Base-by-base conservation (phyloP, 1,139 yeast genomes). In the Lodderomyces parapsilosis region DNA sequence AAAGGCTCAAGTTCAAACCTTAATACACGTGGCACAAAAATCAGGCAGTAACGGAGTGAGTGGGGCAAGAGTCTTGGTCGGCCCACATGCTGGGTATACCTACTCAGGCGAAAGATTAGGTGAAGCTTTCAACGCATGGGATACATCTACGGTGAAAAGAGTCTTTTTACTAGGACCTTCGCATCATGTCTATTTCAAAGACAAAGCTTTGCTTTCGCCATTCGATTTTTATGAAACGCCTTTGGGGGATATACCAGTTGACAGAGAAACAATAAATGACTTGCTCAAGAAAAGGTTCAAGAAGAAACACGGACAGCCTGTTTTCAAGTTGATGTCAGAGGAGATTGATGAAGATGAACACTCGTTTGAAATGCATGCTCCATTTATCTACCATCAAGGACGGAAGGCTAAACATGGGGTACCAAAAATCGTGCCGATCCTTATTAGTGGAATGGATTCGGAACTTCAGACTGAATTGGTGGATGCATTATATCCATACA, bases 361-460 rank as follows among this genome's bases (percentile, higher is more conserved):
- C 60, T 85, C 95, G 40, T 80, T 93, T 58, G 99, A 94, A 58
- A 86, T 94, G 96, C 99, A 93, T 62, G 78, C 86, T 57, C 96
- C 98, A 0, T 84, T 80, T 50, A 66, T 89, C 6, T 73, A 80
- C 53, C 38, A 56, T 31, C 36, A 40, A 8, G 46, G 42, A 24
- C 32, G 31, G n/a, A 52, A 56, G 7, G 53, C 66, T 0, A 81
- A 84, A 0, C 35, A 35, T n/a, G 57, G 58, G 3, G 53, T 66
- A 1, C 83, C 85, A 0, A 63, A 61, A 32, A 78, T 93, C 7
- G 73, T 93, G 1, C 99, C 99, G 0, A 79, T 93, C 37, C 73
- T 93, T 76, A 75, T 93, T 5, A 85, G 96, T 24, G 81, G 80
- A 17, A 68, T 84, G 41, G 78, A 77, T 43, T 64, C 68, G 10